These are phyloP conservation scores for Rhizophagus clarus DNA, from an alignment of 192 early-diverging fungal species.

Conservation along the genomic window DNA sequence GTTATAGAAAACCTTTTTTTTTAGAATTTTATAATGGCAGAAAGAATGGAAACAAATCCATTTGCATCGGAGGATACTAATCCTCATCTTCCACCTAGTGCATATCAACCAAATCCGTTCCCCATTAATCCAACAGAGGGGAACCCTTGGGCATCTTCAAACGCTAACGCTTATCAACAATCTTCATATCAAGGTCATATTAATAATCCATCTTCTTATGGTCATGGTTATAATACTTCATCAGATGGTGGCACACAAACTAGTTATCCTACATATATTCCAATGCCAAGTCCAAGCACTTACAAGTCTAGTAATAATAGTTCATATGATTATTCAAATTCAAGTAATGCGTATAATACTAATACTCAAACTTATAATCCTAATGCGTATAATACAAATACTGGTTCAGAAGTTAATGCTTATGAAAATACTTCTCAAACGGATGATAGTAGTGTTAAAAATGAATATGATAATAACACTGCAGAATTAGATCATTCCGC, in stretches of 20 bases:
- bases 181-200: not conserved
- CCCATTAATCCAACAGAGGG: conserved; percentile 9
- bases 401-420: not conserved
- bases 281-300: not conserved
- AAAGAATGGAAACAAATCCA: not conserved
- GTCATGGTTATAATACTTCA: not conserved
- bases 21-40: not conserved
- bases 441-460: not conserved
- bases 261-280: not conserved
- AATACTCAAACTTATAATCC: not conserved
- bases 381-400: not conserved
- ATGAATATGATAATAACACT: not conserved
- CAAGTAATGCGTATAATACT: not conserved
- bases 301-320: not conserved
- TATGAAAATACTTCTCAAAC: not conserved
- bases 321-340: not conserved
- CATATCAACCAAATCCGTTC: conserved; percentile 10
- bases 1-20: too few relatives aligned
- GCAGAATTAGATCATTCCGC: not conserved
- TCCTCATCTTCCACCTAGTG: not conserved
- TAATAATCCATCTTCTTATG: not conserved
- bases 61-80: not conserved
- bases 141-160: conserved; percentile 10
- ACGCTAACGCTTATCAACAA: not conserved
- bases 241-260: not conserved